Base-by-base conservation (phyloP, 2,329 filamentous ascomycete species). In the Delphinella strobiligena region DNA sequence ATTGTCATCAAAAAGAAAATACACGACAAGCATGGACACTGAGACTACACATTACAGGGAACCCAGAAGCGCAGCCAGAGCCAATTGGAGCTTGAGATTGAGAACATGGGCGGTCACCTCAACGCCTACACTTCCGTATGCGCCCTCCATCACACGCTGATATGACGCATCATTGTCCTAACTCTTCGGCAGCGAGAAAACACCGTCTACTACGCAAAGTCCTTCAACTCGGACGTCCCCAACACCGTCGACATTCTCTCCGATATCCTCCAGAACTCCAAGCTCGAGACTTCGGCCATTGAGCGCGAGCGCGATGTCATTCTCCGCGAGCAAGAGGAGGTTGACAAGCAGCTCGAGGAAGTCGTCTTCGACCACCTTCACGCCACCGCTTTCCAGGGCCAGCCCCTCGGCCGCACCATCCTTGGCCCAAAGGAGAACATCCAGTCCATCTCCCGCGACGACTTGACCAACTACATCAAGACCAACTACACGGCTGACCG, bases 121-220 rank as follows among this genome's bases (percentile, higher is more conserved):
- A 98, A 98, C 69, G 91, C 91, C 63, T 98, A 98, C 74, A 98
- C 91, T 57, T 96, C 89, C 72, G 88, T 95, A 79, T 59, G 82
- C 54, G 44, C 67, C 53, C 55, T 41, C 43, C 38, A 24, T 41
- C 48, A 47, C 22, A 27, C 12, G 7, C 22, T 27, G 22, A 27
- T 27, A 27, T 27, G 7, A 27, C 31, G 9, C 9, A 14, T 8
- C 31, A 17, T 10, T 3, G 53, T 40, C 30, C 40, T 47, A 15
- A 48, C 34, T 18, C 7, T 16, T 40, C 31, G 19, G 46, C 51
- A 64, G 88, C 86, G 91, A 66, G 91, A 98, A 69, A 96, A 95
- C 77, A 98, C 91, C 56, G 91, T 98, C 61, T 98, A 98, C 78
- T 98, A 96, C 67, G 91, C 91, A 68, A 95, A 96, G 73, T 82